A percentile compares a stretch with the other conserved stretches of the same genome.
Evolutionary conservation across 169 alveolate genomes (phyloP).

Genomic region (Eimeria acervulina): DNA sequence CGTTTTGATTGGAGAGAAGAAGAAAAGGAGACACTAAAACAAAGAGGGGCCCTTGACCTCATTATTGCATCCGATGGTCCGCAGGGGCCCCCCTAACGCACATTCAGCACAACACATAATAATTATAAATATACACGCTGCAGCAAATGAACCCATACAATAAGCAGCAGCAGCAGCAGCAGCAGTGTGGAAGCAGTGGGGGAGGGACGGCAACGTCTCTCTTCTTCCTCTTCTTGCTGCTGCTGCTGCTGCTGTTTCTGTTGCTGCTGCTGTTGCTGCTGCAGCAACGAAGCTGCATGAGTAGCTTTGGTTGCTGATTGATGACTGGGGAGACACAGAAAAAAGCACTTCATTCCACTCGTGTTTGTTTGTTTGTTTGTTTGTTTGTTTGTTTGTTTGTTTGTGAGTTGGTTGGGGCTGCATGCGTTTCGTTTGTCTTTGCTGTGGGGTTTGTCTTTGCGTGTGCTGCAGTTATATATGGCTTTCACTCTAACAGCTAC

Average conservation of each 20-base stretch:
- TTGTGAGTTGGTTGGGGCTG: neutral
- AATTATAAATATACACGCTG: neutral
- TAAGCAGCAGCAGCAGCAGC: neutral
- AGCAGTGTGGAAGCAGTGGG: neutral
- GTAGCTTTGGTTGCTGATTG: neutral
- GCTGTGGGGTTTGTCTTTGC: neutral
- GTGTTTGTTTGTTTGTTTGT: no score
- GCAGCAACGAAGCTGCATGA: neutral
- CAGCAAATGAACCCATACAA: neutral
- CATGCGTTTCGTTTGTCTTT: neutral
- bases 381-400: no score
- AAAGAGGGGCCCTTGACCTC: neutral
- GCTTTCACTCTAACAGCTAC: neutral
- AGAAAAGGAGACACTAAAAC: neutral
- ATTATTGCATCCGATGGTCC: constrained; percentile 5
- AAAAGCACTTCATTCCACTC: no score
- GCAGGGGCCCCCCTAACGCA: neutral
- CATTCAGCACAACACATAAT: no score
- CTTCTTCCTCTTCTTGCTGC: neutral
- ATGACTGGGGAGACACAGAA: neutral
- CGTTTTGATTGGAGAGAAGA: neutral
- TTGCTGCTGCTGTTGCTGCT: neutral
- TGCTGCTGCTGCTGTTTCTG: neutral
- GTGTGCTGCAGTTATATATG: constrained; percentile 11
- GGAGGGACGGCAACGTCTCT: neutral